These are phyloP conservation scores for Gigaspora rosea DNA, from an alignment of 192 early-diverging fungal species.

Conservation along the genomic window DNA sequence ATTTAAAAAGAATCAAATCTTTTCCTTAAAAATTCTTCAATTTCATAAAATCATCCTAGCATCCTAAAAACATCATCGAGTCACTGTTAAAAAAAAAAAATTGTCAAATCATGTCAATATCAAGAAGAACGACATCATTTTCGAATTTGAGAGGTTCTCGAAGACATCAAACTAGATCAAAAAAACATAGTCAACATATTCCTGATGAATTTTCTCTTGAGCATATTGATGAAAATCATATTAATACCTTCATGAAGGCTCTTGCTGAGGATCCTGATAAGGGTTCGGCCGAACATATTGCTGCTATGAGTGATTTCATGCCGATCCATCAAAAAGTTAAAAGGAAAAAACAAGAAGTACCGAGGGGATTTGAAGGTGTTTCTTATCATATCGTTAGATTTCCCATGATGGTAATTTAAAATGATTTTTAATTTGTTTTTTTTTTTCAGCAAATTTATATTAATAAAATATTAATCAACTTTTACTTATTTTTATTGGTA, in stretches of 20 bases:
- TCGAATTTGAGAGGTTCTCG: no score
- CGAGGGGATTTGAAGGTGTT: conserved; percentile 41
- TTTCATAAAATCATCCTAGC: no score
- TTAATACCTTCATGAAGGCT: not conserved
- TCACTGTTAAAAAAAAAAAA: no score
- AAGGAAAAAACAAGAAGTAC: conserved; percentile 34
- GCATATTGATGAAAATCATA: conserved; percentile 52
- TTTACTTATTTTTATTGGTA: not conserved
- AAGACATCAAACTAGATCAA: not conserved
- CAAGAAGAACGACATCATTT: no score
- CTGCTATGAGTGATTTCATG: conserved; percentile 53
- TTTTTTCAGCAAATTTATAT: not conserved
- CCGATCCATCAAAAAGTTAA: conserved; percentile 45
- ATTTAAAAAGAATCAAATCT: no score
- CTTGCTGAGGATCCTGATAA: conserved; percentile 39
- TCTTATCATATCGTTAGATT: conserved; percentile 54
- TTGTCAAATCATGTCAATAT: no score
- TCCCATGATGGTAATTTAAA: conserved; percentile 53
- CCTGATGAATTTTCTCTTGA: conserved; percentile 43
- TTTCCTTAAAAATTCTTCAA: no score
- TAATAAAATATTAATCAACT: not conserved
- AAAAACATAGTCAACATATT: not conserved
- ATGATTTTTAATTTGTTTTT: not conserved
- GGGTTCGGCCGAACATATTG: conserved; percentile 56
- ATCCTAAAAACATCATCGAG: no score